phyloP scores from a whole-genome alignment of 352 stramenopile genomes.

The Pythium angustatum region DNA sequence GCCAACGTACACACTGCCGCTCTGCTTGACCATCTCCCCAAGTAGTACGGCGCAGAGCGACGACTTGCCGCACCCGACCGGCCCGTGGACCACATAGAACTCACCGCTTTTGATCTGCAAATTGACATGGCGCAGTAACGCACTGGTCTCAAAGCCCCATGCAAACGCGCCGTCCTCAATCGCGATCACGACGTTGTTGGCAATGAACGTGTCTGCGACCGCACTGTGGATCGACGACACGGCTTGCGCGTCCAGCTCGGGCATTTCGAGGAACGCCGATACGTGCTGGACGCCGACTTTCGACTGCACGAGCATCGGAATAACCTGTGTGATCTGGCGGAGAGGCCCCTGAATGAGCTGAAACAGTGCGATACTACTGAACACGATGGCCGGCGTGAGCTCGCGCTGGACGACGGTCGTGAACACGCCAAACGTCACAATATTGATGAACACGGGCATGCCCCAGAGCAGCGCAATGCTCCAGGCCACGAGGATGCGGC shows the following conservation, averaged over 20 bases:
- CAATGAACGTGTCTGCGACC: slow-evolving; percentile 22
- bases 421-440: slow-evolving; percentile 48
- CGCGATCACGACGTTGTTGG: slow-evolving; percentile 28
- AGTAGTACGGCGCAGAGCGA: slow-evolving; percentile 90
- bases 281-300: slow-evolving; percentile 66
- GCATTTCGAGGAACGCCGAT: slow-evolving; percentile 47
- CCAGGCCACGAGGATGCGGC: slow-evolving; percentile 40
- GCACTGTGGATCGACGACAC: slow-evolving; percentile 20
- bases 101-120: slow-evolving; percentile 65
- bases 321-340: slow-evolving; percentile 41
- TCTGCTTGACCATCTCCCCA: slow-evolving; percentile 70
- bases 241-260: slow-evolving; percentile 28
- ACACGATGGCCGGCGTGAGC: slow-evolving; percentile 79
- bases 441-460: slow-evolving; percentile 56
- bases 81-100: slow-evolving; percentile 88
- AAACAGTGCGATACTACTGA: slow-evolving; percentile 66
- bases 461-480: slow-evolving; percentile 31
- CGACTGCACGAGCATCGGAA: slow-evolving; percentile 81
- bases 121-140: slow-evolving; percentile 62
- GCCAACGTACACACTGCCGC: slow-evolving; percentile 23
- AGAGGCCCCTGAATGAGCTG: slow-evolving; percentile 76
- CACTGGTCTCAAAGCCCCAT: slow-evolving; percentile 24
- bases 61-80: slow-evolving; percentile 91
- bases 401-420: slow-evolving; percentile 63
- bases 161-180: slow-evolving; percentile 38